Conservation (phyloP, 2,329 filamentous ascomycete species). For the Cladophialophora psammophila region DNA sequence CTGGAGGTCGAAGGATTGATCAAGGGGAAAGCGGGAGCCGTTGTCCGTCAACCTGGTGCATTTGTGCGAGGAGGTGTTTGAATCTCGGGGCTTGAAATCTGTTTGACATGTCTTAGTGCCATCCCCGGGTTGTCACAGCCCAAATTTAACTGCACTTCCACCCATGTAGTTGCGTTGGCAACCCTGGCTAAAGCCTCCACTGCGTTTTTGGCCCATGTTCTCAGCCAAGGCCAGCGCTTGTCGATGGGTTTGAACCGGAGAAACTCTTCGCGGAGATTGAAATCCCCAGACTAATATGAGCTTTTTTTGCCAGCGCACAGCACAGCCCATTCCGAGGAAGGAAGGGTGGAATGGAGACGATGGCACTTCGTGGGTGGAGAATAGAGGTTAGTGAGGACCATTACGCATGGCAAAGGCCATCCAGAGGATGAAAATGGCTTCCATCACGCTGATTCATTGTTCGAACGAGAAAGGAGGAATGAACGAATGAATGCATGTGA, state of each 20-base stretch:
- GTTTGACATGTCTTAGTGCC: slow-evolving; percentile 18
- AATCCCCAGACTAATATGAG: not conserved
- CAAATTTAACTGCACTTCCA: slow-evolving; percentile 17
- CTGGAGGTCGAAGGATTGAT: slow-evolving; percentile 7
- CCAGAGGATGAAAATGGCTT: not conserved
- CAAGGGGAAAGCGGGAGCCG: slow-evolving; percentile 13
- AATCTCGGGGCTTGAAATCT: slow-evolving; percentile 7
- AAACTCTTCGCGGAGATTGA: not conserved
- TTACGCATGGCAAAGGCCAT: not conserved
- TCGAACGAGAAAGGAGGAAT: not conserved
- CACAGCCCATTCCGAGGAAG: not conserved
- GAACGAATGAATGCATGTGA: not conserved
- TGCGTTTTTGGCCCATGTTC: not conserved
- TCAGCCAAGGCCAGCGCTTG: not conserved
- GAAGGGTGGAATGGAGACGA: not conserved
- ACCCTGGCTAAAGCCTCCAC: slow-evolving; percentile 5
- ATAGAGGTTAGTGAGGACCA: not conserved
- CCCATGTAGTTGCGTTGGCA: slow-evolving; percentile 17
- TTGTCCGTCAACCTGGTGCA: slow-evolving; percentile 21
- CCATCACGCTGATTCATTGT: not conserved
- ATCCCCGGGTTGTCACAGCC: slow-evolving; percentile 31
- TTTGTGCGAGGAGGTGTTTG: slow-evolving; percentile 22
- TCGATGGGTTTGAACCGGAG: not conserved
- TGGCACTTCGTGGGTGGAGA: not conserved
- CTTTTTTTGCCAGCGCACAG: not conserved